Percentiles rank a stretch among this genome's conserved stretches.
phyloP scores from a whole-genome alignment of 352 stramenopile genomes.

The Phytopythium delawarense region DNA sequence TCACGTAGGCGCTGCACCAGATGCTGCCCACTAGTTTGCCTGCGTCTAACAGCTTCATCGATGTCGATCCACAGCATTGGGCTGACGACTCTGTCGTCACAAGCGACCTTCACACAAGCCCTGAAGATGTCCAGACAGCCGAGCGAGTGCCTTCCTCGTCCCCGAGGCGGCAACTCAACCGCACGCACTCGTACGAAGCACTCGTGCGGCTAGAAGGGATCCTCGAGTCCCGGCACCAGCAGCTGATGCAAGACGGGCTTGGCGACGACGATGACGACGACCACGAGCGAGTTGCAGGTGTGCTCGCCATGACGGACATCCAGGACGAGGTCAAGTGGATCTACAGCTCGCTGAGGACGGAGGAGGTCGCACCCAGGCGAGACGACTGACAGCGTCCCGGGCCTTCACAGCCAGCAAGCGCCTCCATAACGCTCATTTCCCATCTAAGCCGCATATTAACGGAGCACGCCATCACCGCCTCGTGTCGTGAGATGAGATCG shows the following conservation, averaged over 20 bases:
- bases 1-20: neutral
- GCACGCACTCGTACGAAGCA: constrained; percentile 69
- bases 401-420: neutral
- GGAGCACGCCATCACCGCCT: neutral
- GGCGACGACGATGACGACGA: neutral
- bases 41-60: neutral
- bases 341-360: constrained; percentile 1
- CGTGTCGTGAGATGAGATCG: neutral
- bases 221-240: constrained; percentile 63
- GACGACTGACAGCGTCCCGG: neutral
- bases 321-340: constrained; percentile 6
- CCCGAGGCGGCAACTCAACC: constrained; percentile 14
- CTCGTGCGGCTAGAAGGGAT: constrained; percentile 70
- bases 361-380: neutral
- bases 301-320: constrained; percentile 1
- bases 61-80: neutral
- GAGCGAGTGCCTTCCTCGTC: constrained; percentile 5
- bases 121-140: neutral
- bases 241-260: constrained; percentile 56
- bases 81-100: neutral
- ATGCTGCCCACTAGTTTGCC: neutral
- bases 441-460: neutral
- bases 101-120: neutral
- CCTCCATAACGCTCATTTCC: neutral
- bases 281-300: neutral